Conservation (phyloP, 2,329 filamentous ascomycete species). For the Lecanicillium sp. region DNA sequence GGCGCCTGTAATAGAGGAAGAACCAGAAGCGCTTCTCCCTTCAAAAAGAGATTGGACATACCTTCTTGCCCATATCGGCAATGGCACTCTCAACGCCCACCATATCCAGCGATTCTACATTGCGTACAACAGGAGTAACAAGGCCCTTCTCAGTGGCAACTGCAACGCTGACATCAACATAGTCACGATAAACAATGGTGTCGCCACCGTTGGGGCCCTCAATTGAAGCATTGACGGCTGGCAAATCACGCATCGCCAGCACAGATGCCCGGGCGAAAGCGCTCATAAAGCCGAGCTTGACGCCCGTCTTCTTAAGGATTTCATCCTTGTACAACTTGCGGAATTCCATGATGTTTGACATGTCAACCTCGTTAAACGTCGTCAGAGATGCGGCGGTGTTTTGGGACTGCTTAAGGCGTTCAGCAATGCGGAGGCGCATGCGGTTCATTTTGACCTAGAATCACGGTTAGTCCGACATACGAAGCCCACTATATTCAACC, state of each 20-base stretch:
- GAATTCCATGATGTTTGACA: conserved; percentile 96
- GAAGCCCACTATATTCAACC: too few relatives aligned
- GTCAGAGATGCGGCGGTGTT: conserved; percentile 96
- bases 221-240: conserved; percentile 91
- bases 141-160: conserved; percentile 97
- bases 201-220: conserved; percentile 92
- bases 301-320: conserved; percentile 86
- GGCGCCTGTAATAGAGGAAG: too few relatives aligned
- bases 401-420: conserved; percentile 97
- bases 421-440: conserved; percentile 94
- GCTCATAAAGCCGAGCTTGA: conserved; percentile 99
- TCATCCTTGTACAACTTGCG: conserved; percentile 97
- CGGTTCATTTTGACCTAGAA: conserved; percentile 98
- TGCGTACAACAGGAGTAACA: conserved; percentile 92
- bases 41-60: conserved; percentile 33
- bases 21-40: background rate
- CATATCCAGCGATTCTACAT: conserved; percentile 81
- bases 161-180: conserved; percentile 94
- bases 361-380: conserved; percentile 99
- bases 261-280: conserved; percentile 87
- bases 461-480: too few relatives aligned
- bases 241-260: conserved; percentile 90
- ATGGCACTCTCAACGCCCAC: conserved; percentile 85
- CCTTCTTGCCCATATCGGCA: conserved; percentile 93
- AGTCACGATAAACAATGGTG: conserved; percentile 96